These are phyloP conservation scores for Spiraea crenata DNA, from an alignment of 331 rosid genomes.

Conservation along the genomic window DNA sequence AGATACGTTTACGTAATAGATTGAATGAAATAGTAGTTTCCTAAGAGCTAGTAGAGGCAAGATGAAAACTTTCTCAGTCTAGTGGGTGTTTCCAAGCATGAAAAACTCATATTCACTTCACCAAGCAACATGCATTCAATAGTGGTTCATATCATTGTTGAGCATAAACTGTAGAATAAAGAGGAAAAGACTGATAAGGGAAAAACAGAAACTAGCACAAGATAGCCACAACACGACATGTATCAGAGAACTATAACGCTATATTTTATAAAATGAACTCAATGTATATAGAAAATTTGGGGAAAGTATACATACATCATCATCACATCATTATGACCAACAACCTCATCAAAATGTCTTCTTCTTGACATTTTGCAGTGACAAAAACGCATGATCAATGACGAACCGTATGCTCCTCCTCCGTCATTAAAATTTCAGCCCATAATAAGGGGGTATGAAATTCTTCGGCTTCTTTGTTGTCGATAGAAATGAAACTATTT, in stretches of 20 bases:
- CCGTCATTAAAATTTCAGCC: conserved; percentile 35
- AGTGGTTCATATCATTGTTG: background rate
- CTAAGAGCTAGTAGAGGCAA: background rate
- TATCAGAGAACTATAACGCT: conserved; percentile 15
- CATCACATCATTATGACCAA: conserved; percentile 28
- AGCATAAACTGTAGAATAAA: background rate
- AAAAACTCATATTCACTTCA: conserved; percentile 3
- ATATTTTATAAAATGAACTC: conserved; percentile 12
- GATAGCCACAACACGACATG: background rate
- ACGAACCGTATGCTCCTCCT: conserved; percentile 40
- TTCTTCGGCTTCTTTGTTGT: background rate
- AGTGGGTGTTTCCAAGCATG: background rate
- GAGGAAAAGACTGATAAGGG: background rate
- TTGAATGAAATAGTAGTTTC: conserved; percentile 1
- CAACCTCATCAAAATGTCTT: conserved; percentile 37
- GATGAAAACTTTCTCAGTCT: conserved; percentile 2
- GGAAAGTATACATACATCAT: conserved; percentile 28
- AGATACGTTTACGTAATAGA: conserved; percentile 13
- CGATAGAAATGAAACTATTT: conserved; percentile 20
- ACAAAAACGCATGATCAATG: conserved; percentile 45
- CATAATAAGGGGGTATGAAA: conserved; percentile 31
- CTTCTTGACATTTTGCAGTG: conserved; percentile 32
- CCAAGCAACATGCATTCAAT: conserved; percentile 15
- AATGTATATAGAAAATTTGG: conserved; percentile 37
- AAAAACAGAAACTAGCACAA: background rate